Base-by-base conservation (phyloP, 1,139 yeast genomes). In the Eremothecium sinecaudum region DNA sequence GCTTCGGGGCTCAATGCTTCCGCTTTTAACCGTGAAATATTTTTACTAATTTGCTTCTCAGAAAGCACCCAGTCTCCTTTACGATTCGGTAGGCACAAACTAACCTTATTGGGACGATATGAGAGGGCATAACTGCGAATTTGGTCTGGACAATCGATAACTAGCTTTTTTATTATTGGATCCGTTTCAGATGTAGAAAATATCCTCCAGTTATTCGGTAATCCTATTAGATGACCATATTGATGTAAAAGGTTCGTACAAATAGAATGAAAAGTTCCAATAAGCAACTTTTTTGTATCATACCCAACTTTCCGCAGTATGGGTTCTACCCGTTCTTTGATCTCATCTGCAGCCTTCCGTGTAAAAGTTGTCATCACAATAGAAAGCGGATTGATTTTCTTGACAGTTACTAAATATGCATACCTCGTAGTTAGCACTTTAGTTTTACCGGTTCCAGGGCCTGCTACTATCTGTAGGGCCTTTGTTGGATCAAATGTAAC, bases 391-490 rank as follows among this genome's bases (percentile, higher is more conserved):
- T 64, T 59, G 1, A 78, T 57, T 2, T 64, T 51, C 23, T 73
- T 69, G 8, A 67, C 58, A 2, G 73, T 45, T 16, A 83, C 48
- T 22, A 86, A 62, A 50, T 75, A 71, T 0, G 92, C 92, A 6
- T 84, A 92, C 30, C 94, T 64, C 1, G 86, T 67, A 0, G 83
- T 75, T 28, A 87, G 61, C 2, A 87, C 87, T 49, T 77, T 81
- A 3, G 96, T 86, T 55, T 86, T 81, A 4, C 87, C 87, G 2
- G 77, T 80, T 2, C 97, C 96, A 0, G 96, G 96, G 0, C 96
- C 96, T 0, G 96, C 96, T 21, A 86, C 67, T 18, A 87, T 75
- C 52, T 83, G 94, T 25, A 84, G 61, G 18, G 75, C 73, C 14
- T 59, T 50, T 2, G 63, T 48, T 0, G 79, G 71, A 3, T 75